A percentile compares a stretch with the other conserved stretches of the same genome.
Conservation (phyloP, 768 basidiomycete genomes). For the Dioszegia aurantiaca region DNA sequence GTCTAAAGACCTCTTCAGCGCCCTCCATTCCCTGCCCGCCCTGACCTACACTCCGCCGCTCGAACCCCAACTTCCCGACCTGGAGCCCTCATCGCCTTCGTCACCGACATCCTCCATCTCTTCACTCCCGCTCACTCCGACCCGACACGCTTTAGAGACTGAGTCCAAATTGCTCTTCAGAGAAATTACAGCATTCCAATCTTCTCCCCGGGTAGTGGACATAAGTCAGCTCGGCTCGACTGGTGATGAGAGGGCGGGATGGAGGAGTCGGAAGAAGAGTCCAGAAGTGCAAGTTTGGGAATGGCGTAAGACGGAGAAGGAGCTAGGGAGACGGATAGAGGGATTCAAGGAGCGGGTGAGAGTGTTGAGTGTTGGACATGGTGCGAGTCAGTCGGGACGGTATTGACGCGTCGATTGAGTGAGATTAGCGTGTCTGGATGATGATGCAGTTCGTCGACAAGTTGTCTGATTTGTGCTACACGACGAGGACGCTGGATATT, state of each 20-base stretch:
- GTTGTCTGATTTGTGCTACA: too few species aligned
- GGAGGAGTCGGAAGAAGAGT: slow-evolving; percentile 75
- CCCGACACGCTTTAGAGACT: slow-evolving; percentile 62
- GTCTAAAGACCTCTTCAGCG: slow-evolving; percentile 81
- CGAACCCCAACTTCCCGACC: slow-evolving; percentile 30
- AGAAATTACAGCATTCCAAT: slow-evolving; percentile 82
- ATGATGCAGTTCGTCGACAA: too few species aligned
- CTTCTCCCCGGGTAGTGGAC: slow-evolving; percentile 80
- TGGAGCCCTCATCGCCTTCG: slow-evolving; percentile 65
- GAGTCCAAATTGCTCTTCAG: slow-evolving; percentile 83
- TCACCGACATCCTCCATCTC: slow-evolving; percentile 43
- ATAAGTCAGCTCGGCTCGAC: slow-evolving; percentile 61
- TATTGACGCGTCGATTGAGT: too few species aligned
- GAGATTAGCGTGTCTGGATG: too few species aligned
- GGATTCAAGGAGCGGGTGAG: slow-evolving; percentile 55
- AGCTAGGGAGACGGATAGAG: slow-evolving; percentile 65
- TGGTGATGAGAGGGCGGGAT: slow-evolving; percentile 56
- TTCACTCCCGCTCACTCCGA: slow-evolving; percentile 23
- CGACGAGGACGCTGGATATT: too few species aligned
- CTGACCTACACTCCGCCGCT: slow-evolving; percentile 55
- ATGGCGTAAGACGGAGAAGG: slow-evolving; percentile 63
- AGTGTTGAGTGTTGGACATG: slow-evolving; percentile 3
- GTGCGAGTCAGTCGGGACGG: too few species aligned
- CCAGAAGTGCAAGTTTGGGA: slow-evolving; percentile 76
- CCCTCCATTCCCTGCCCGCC: slow-evolving; percentile 70